Base-by-base conservation (phyloP, 176 grass and related monocot species). In the Hyparrhenia diplandra region DNA sequence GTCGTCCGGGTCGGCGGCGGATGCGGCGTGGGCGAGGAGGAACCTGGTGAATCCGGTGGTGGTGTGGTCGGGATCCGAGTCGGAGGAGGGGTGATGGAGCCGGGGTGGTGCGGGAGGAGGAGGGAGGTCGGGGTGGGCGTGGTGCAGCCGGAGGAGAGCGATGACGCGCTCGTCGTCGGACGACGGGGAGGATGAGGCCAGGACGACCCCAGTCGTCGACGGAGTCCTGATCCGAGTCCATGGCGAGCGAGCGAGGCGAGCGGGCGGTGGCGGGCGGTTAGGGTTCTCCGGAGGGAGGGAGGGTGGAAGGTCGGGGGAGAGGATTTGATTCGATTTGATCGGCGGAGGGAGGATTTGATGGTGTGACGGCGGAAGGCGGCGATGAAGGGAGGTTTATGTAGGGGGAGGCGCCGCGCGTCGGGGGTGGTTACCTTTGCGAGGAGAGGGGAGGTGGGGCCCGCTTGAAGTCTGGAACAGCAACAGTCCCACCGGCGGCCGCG, bases 171-270 rank as follows among this genome's bases (percentile, higher is more conserved):
- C n/a, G 5, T 77, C 61, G 69, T 69, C 76, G 51, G 28, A 21
- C 1, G 63, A 57, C 5, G 57, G 41, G 24, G 79, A 27, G 13
- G 40, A 1, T 6, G 65, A 5, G 72, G 45, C 45, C 16, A 88
- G 47, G 4, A 84, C 8, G 46, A 82, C n/a, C 60, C 88, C 88
- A 85, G n/a, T 82, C 78, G 0, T 47, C 29, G 46, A 41, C 75
- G 16, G 60, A 41, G 28, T 74, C 86, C 58, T 24, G 63, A 5
- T 67, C 77, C 7, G 40, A 73, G 71, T 52, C 71, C 71, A 73
- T 73, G 71, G 28, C 17, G 45, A 2, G 2, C 3, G 23, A 3
- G 4, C n/a, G 1, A 13, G 3, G 21, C 0, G 14, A 37, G 32
- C 3, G 65, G 65, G 14, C 16, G 16, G 5, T 51, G 8, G 51